Percentiles rank a stretch among this genome's conserved stretches.
These are phyloP conservation scores for Neonectria faginata DNA, from an alignment of 2,329 filamentous ascomycete species.

Conservation along the genomic window DNA sequence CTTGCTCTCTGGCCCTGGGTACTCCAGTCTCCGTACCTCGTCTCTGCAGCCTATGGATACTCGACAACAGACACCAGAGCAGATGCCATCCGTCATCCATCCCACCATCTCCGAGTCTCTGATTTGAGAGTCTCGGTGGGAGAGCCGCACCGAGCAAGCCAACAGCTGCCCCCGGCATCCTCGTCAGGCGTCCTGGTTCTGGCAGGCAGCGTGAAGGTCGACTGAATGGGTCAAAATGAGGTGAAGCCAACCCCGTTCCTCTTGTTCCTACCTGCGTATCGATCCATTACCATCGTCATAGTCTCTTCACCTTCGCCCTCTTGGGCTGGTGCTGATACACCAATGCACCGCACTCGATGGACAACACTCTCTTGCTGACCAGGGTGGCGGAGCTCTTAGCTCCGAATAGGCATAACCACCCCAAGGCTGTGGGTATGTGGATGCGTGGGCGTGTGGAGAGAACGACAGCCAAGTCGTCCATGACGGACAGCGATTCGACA, in stretches of 20 bases:
- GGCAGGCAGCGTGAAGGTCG: neutral
- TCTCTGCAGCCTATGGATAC: neutral
- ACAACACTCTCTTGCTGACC: constrained; percentile 22
- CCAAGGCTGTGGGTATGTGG: constrained; percentile 29
- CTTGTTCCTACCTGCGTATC: neutral
- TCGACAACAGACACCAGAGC: constrained; percentile 12
- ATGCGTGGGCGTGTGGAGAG: constrained; percentile 24
- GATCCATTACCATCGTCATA: constrained; percentile 8
- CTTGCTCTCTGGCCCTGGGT: constrained; percentile 20
- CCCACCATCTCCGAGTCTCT: constrained; percentile 1
- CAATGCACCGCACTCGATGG: constrained; percentile 11
- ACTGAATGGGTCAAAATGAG: constrained; percentile 10
- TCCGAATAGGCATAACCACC: constrained; percentile 20
- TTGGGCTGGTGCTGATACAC: constrained; percentile 6
- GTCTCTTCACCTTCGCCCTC: constrained; percentile 2
- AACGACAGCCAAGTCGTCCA: constrained; percentile 32
- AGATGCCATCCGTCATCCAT: constrained; percentile 11
- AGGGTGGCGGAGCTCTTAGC: constrained; percentile 26
- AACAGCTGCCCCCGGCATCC: constrained; percentile 6
- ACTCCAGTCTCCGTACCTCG: constrained; percentile 22
- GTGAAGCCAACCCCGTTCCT: constrained; percentile 1
- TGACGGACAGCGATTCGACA: constrained; percentile 45
- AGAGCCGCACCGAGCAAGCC: constrained; percentile 12
- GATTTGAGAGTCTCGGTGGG: constrained; percentile 7
- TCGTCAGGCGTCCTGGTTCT: neutral